These are phyloP conservation scores for Lotus japonicus DNA, from an alignment of 306 rosid species.

Conservation along the genomic window DNA sequence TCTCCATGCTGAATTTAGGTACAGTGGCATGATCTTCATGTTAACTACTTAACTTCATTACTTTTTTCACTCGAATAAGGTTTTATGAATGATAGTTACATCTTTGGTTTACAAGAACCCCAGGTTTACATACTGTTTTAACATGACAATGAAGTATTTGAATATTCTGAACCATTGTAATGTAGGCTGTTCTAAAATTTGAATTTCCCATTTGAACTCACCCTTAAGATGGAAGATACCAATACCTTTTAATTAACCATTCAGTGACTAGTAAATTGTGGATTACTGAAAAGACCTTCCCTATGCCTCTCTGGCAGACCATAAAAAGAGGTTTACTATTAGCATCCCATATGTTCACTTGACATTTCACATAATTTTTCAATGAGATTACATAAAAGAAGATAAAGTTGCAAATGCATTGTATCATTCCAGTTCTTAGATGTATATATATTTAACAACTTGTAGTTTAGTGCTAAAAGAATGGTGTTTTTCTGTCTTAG, in stretches of 20 bases:
- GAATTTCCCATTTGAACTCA: background rate
- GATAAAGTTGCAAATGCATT: background rate
- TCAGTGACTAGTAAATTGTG: background rate
- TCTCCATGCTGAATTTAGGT: constrained; percentile 89
- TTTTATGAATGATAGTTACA: background rate
- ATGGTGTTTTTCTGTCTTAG: constrained; percentile 1
- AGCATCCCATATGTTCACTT: background rate
- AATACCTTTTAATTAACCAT: background rate
- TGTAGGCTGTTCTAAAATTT: background rate
- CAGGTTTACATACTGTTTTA: background rate
- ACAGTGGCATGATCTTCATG: constrained; percentile 7
- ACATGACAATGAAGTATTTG: background rate
- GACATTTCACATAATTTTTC: background rate
- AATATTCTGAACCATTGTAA: background rate
- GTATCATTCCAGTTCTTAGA: background rate
- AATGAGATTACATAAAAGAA: background rate
- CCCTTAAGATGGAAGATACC: background rate
- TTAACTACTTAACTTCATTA: constrained; percentile 16
- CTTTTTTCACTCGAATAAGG: background rate
- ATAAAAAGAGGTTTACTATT: background rate
- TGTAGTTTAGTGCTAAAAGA: background rate
- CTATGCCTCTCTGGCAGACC: too few relatives aligned
- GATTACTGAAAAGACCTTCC: background rate
- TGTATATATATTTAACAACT: background rate
- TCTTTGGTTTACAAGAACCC: background rate